phyloP scores from a whole-genome alignment of 164 flowering plant species.

The Annona cherimola region DNA sequence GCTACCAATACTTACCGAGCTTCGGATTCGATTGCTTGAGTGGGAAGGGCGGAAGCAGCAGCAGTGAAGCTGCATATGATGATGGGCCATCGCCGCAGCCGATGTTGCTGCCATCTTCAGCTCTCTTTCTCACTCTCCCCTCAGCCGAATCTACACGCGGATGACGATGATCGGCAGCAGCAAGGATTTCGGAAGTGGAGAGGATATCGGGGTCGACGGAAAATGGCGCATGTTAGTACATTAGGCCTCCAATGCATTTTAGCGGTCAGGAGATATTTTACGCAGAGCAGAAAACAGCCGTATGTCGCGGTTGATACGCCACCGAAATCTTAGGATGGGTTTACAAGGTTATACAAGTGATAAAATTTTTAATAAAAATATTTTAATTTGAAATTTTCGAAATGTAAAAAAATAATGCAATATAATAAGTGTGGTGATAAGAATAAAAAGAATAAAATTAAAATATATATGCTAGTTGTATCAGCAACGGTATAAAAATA shows the following conservation, averaged over 20 bases:
- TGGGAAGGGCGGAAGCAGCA: constrained; percentile 26
- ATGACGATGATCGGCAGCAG: not conserved
- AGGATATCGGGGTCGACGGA: not conserved
- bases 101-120: not conserved
- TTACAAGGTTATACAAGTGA: no score
- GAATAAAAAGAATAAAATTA: no score
- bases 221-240: not conserved
- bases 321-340: no score
- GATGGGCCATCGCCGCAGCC: not conserved
- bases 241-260: not conserved
- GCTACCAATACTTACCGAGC: constrained; percentile 9
- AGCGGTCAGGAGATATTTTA: no score
- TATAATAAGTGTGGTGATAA: no score
- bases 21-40: not conserved
- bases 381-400: no score
- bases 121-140: not conserved
- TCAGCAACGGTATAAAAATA: no score
- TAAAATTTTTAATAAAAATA: no score
- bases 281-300: no score
- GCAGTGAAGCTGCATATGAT: constrained; percentile 33
- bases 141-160: not conserved
- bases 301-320: no score
- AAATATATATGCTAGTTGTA: no score
- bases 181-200: not conserved
- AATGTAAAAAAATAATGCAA: no score